Evolutionary conservation across 345 rosid species (phyloP), one percentile per base, ranked within the genome.

Genomic region (Ceriops decandra): DNA sequence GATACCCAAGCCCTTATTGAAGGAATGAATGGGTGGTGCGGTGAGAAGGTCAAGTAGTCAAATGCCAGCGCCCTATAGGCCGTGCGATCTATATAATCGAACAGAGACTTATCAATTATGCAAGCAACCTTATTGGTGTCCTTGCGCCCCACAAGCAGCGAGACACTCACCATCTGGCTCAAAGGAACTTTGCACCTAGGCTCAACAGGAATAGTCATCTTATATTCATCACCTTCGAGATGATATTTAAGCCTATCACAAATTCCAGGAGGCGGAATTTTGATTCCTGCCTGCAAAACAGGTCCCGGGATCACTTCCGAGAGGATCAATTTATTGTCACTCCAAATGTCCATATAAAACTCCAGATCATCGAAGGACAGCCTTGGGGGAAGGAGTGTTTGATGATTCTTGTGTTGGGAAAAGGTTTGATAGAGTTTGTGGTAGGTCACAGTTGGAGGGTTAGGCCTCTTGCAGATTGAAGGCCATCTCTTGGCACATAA

Each of bases 401-500:
- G 86, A 32, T 68, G 84, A 11, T 62, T 63, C 62, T 79, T 84
- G 38, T 82, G 88, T 58, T 82, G 90, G 63, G 82, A 77, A 77
- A 88, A 91, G 56, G 71, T 85, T 57, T 84, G 88, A 66, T 82
- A 91, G 22, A 95, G 80, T 78, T 82, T 87, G 83, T 81, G 82
- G 77, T 91, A 91, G 24, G 93, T 85, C 17, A 64, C 73, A 4
- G 90, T 79, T 15, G 86, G 93, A 24, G 95, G 93, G 67, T 28
- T 81, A 5, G 83, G 80, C 19, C 84, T 85, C 81, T 87, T 91
- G 85, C 95, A 88, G 77, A 87, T 70, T 0, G 97, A 91, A 71
- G 98, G 99, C 99, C 99, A 95, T 81, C 82, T 84, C 83, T 82
- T 88, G 21, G 88, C 86, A 72, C 99, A 91, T 19, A 82, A 68